These are phyloP conservation scores for Biscogniauxia marginata DNA, from an alignment of 2,329 filamentous ascomycete species.

Conservation along the genomic window DNA sequence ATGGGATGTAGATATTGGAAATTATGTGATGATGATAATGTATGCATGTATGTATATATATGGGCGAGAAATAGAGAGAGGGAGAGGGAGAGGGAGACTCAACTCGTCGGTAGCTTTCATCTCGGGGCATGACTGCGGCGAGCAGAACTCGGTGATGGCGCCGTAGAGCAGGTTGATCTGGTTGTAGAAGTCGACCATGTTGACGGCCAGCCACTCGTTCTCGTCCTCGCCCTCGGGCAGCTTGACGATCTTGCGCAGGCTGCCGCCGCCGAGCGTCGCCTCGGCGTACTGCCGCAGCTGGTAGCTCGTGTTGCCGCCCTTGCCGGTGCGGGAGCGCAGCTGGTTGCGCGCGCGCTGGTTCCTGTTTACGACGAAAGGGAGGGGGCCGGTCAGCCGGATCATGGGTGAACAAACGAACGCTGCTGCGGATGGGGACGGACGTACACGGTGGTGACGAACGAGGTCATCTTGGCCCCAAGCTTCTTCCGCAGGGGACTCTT, in stretches of 20 bases:
- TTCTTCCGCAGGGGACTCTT: slow-evolving; percentile 17
- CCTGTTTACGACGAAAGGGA: slow-evolving; percentile 42
- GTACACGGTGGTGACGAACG: slow-evolving; percentile 70
- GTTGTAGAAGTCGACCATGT: slow-evolving; percentile 99
- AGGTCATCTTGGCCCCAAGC: slow-evolving; percentile 57
- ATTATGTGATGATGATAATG: not conserved
- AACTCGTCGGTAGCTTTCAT: slow-evolving; percentile 99
- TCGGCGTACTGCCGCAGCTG: slow-evolving; percentile 98
- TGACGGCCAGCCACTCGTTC: slow-evolving; percentile 98
- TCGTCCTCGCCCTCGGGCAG: slow-evolving; percentile 95
- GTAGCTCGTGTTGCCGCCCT: slow-evolving; percentile 82
- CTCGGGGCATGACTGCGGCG: slow-evolving; percentile 92
- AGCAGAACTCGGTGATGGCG: slow-evolving; percentile 98
- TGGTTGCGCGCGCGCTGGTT: slow-evolving; percentile 86
- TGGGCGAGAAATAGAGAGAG: not conserved
- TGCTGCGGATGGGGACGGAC: slow-evolving; percentile 28
- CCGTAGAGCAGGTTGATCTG: slow-evolving; percentile 99
- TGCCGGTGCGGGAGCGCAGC: slow-evolving; percentile 83
- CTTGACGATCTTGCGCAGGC: slow-evolving; percentile 93
- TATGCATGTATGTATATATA: not conserved
- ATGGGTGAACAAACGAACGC: slow-evolving; percentile 39
- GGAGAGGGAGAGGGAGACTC: slow-evolving; percentile 32
- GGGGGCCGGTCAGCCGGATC: slow-evolving; percentile 32
- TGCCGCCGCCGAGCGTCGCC: slow-evolving; percentile 91
- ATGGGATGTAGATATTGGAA: not conserved